These are phyloP conservation scores for Xylaria bambusicola DNA, from an alignment of 495 filamentous ascomycete genomes.

Conservation along the genomic window DNA sequence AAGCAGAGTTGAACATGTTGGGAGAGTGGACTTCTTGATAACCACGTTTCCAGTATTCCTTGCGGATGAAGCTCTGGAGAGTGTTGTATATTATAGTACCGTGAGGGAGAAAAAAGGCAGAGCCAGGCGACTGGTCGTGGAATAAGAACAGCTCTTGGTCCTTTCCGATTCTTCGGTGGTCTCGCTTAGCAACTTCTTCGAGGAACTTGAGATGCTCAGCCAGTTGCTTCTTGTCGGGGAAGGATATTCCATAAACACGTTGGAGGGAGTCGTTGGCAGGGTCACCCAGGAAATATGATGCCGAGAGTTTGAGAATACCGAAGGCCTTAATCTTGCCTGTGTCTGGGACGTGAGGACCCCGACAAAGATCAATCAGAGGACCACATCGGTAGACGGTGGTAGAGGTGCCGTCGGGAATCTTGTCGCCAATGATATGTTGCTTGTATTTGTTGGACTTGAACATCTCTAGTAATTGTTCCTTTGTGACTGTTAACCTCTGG, in stretches of 20 bases:
- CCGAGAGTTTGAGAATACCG: slow-evolving; percentile 88
- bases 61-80: slow-evolving; percentile 73
- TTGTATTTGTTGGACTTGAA: slow-evolving; percentile 96
- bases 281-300: slow-evolving; percentile 95
- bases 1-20: slow-evolving; percentile 87
- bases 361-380: slow-evolving; percentile 53
- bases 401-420: slow-evolving; percentile 81
- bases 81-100: slow-evolving; percentile 91
- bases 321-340: slow-evolving; percentile 92
- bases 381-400: slow-evolving; percentile 89
- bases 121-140: slow-evolving; percentile 85
- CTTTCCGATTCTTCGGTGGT: slow-evolving; percentile 85
- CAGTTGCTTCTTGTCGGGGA: slow-evolving; percentile 95
- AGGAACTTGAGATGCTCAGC: slow-evolving; percentile 87
- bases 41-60: slow-evolving; percentile 88
- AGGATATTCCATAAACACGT: slow-evolving; percentile 93
- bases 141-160: slow-evolving; percentile 99
- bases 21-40: slow-evolving; percentile 95
- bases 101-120: slow-evolving; percentile 90
- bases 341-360: slow-evolving; percentile 84
- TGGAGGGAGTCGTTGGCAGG: slow-evolving; percentile 90
- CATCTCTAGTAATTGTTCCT: slow-evolving; percentile 92
- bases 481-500: slow-evolving; percentile 83
- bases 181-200: slow-evolving; percentile 93
- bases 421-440: slow-evolving; percentile 91